A percentile compares a stretch with the other conserved stretches of the same genome.
Conservation (phyloP, 441 rosid genomes). For the Adansonia gregorii region DNA sequence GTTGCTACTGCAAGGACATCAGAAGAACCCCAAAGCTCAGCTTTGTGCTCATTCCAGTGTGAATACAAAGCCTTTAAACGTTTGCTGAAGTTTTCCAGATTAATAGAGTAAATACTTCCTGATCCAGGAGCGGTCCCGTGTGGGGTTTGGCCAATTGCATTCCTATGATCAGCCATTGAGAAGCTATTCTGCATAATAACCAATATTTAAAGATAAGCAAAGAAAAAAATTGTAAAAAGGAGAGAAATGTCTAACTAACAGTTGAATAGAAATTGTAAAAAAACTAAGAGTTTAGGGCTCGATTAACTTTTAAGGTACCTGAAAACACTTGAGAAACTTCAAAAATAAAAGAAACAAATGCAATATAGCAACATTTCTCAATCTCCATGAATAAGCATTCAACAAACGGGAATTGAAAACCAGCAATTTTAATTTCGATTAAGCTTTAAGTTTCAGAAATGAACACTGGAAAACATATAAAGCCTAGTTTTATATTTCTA, state of each 20-base stretch:
- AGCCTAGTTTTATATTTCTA: background rate
- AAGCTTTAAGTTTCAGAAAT: background rate
- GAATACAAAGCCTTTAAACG: slow-evolving; percentile 57
- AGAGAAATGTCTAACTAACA: background rate
- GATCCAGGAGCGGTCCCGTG: slow-evolving; percentile 50
- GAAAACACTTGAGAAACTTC: background rate
- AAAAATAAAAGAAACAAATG: background rate
- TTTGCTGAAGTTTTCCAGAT: slow-evolving; percentile 52
- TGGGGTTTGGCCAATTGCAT: slow-evolving; percentile 45
- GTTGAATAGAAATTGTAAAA: background rate
- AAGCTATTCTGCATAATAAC: slow-evolving; percentile 25
- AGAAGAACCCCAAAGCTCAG: slow-evolving; percentile 58
- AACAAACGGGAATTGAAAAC: background rate
- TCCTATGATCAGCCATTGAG: slow-evolving; percentile 57
- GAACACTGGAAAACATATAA: slow-evolving; percentile 2
- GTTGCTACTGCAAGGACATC: slow-evolving; percentile 63
- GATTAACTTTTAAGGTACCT: background rate
- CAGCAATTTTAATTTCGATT: background rate
- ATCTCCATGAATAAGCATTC: background rate
- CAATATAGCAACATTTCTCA: background rate
- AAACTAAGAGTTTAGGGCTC: background rate
- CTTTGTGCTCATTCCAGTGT: slow-evolving; percentile 52
- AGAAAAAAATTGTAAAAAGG: background rate
- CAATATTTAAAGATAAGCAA: background rate
- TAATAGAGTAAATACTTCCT: slow-evolving; percentile 47